Base-by-base conservation (phyloP, 2,329 filamentous ascomycete genomes). In the Decorospora gaudefroyi region DNA sequence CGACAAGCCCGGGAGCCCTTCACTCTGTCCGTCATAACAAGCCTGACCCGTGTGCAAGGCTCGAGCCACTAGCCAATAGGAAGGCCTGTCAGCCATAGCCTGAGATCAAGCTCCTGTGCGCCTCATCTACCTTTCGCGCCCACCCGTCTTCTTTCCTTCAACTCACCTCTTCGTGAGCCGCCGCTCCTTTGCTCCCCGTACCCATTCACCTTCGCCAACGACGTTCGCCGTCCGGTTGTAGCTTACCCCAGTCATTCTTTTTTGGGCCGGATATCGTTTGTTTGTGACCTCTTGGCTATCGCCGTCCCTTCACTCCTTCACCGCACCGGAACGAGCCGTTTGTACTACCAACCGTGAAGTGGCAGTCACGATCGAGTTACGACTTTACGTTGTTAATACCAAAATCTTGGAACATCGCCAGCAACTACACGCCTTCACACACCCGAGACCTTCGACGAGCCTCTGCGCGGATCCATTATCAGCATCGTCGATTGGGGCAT, bases 181-280 rank as follows among this genome's bases (percentile, higher is more conserved):
- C 61, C 64, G 45, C 62, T 65, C 62, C 49, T 63, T 65, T 57
- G 30, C 62, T 55, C 55, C 42, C 49, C 49, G 62, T 55, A 56
- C 42, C 49, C 49, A 18, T 46, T 51, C 51, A 41, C 49, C 34
- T 38, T 38, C 44, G 38, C 31, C 39, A 46, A 38, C 55, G 30
- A 46, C 52, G 36, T 51, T 51, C 54, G 51, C 46, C 39, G 52
- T 63, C 59, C 58, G 35, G 21, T 35, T 19, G 11, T 37, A 59
- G 62, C 65, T 65, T 66, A 70, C 68, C 66, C 61, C 63, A 69
- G 68, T 70, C 68, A 68, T 62, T 70, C 68, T 64, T 70, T 70
- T 34, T 66, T 59, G 53, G 59, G 55, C 54, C 49, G 46, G 57
- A 57, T 38, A 49, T 49, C 36, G 46, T 53, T 59, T 52, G 44